Evolutionary conservation across 2,329 filamentous ascomycete species (phyloP).

Genomic region (Exophiala bonariae): DNA sequence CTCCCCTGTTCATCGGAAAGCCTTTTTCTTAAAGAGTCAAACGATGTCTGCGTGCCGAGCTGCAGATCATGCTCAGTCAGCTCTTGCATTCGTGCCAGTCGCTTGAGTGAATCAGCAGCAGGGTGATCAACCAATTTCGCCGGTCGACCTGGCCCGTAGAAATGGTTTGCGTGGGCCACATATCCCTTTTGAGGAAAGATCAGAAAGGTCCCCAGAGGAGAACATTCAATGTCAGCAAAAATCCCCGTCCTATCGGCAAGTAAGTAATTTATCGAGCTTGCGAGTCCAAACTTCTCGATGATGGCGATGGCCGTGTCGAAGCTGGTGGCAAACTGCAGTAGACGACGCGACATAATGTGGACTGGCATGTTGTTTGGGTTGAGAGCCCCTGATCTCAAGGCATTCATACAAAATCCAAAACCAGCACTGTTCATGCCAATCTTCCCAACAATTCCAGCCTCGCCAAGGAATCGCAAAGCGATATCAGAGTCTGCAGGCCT

Average conservation of each 20-base stretch:
- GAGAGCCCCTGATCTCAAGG: conserved; percentile 3
- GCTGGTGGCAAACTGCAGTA: conserved; percentile 11
- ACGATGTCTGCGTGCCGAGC: not conserved
- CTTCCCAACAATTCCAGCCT: conserved; percentile 30
- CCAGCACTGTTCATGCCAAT: conserved; percentile 11
- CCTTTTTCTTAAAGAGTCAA: conserved; percentile 3
- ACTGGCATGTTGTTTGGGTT: conserved; percentile 5
- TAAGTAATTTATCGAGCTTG: conserved; percentile 8
- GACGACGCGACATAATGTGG: conserved; percentile 12
- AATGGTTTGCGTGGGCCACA: conserved; percentile 13
- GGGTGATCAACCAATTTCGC: conserved; percentile 7
- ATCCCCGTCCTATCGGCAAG: conserved; percentile 6
- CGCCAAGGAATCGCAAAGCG: conserved; percentile 27
- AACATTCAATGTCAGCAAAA: conserved; percentile 9
- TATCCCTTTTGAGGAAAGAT: conserved; percentile 5
- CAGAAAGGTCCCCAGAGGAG: not conserved
- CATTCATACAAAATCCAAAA: conserved; percentile 11
- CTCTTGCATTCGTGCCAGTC: conserved; percentile 39
- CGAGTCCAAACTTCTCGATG: conserved; percentile 7
- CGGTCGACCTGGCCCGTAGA: conserved; percentile 9
- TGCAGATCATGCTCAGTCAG: conserved; percentile 57
- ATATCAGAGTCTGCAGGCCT: conserved; percentile 4
- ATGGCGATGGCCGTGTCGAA: conserved; percentile 7
- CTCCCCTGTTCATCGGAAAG: conserved; percentile 8
- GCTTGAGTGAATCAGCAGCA: conserved; percentile 5